phyloP scores from a whole-genome alignment of 1,139 yeast species.

The Suhomyces yuchorum region DNA sequence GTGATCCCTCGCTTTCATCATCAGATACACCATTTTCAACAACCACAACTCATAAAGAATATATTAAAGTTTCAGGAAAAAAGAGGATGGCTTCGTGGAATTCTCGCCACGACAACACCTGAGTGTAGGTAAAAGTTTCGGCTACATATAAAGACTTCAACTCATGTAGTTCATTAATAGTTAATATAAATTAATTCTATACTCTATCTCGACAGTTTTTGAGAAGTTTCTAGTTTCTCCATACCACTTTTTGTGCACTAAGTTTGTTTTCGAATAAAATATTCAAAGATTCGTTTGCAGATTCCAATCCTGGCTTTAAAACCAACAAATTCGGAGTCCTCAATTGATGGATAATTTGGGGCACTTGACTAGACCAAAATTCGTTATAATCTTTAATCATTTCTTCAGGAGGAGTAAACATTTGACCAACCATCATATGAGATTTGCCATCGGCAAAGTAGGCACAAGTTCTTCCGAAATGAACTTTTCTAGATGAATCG shows the following conservation, averaged over 20 bases:
- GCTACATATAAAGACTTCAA: too few relatives aligned
- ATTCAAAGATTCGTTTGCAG: slow-evolving; percentile 29
- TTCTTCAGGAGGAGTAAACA: slow-evolving; percentile 22
- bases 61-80: too few relatives aligned
- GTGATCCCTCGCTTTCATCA: too few relatives aligned
- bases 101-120: too few relatives aligned
- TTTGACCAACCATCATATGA: slow-evolving; percentile 21
- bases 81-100: too few relatives aligned
- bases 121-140: too few relatives aligned
- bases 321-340: slow-evolving; percentile 27
- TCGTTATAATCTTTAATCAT: slow-evolving; percentile 19
- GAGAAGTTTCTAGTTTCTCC: slow-evolving; percentile 3
- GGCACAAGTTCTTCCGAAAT: slow-evolving; percentile 33
- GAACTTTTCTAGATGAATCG: slow-evolving; percentile 26
- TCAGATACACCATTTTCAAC: too few relatives aligned
- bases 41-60: too few relatives aligned
- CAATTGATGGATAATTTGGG: slow-evolving; percentile 20
- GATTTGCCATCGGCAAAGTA: slow-evolving; percentile 37
- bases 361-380: slow-evolving; percentile 30
- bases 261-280: slow-evolving; percentile 19
- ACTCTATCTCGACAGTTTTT: too few relatives aligned
- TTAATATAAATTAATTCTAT: too few relatives aligned
- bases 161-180: too few relatives aligned
- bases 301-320: slow-evolving; percentile 28
- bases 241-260: slow-evolving; percentile 8